These are phyloP conservation scores for Tuctoria greenei DNA, from an alignment of 176 grass and related monocot genomes.

Conservation along the genomic window DNA sequence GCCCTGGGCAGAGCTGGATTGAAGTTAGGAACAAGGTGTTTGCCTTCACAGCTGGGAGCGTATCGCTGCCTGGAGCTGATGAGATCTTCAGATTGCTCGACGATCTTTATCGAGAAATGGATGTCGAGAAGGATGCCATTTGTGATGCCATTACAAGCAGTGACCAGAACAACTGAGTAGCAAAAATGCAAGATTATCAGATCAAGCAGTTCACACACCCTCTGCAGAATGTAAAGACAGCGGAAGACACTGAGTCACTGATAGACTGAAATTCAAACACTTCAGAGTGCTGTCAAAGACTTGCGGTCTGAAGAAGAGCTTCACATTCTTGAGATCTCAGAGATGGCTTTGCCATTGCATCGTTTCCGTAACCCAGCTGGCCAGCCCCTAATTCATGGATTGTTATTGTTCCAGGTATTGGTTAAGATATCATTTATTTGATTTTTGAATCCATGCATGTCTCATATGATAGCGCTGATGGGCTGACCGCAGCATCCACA, in stretches of 20 bases:
- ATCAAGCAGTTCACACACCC: neutral
- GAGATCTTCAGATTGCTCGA: no score
- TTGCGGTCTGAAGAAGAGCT: conserved; percentile 41
- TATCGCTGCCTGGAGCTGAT: no score
- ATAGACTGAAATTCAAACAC: neutral
- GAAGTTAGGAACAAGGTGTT: no score
- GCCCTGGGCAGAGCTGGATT: conserved; percentile 67
- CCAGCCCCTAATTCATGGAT: conserved; percentile 44
- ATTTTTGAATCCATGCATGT: no score
- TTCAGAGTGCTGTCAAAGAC: neutral
- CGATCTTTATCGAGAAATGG: no score
- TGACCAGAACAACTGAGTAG: neutral
- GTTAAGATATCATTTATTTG: neutral
- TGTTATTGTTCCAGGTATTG: neutral
- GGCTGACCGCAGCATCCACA: no score
- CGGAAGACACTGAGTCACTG: neutral
- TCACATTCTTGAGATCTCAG: conserved; percentile 45
- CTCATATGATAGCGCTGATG: no score
- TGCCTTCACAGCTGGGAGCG: no score
- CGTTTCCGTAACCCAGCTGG: conserved; percentile 64
- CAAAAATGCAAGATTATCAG: neutral
- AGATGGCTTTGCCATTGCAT: conserved; percentile 62
- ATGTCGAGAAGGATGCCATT: neutral
- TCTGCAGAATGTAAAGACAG: neutral
- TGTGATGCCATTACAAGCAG: neutral